Conservation (phyloP, 495 filamentous ascomycete species). For the Penicillium cataractarum region DNA sequence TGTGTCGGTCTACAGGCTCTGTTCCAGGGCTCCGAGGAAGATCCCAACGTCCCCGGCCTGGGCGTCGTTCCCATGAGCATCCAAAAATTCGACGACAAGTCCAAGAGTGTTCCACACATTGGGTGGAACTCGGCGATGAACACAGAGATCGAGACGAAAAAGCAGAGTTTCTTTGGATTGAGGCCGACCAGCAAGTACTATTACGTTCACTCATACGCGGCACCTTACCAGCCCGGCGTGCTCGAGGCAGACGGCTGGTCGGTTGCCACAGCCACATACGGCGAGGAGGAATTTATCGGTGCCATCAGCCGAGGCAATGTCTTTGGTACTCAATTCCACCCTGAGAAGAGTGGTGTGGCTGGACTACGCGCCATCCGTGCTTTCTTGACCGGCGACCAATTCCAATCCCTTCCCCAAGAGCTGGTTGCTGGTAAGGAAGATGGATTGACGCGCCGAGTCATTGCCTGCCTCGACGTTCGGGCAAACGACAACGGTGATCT, state of each 20-base stretch:
- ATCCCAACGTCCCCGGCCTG: constrained; percentile 68
- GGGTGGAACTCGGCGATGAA: constrained; percentile 91
- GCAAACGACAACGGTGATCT: constrained; percentile 95
- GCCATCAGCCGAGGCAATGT: constrained; percentile 83
- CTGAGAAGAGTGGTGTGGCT: constrained; percentile 92
- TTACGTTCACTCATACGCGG: constrained; percentile 95
- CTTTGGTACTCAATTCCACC: constrained; percentile 94
- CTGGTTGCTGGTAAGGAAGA: constrained; percentile 40
- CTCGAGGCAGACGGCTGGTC: constrained; percentile 82
- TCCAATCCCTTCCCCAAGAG: constrained; percentile 44
- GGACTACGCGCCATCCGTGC: constrained; percentile 82
- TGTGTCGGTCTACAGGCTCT: constrained; percentile 93
- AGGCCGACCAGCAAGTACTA: constrained; percentile 89
- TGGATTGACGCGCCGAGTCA: constrained; percentile 85
- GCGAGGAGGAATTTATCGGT: constrained; percentile 87
- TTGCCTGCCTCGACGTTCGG: constrained; percentile 94
- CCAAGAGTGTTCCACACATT: constrained; percentile 95
- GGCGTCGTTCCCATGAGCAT: constrained; percentile 72
- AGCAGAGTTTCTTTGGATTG: constrained; percentile 71
- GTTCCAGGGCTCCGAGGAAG: constrained; percentile 83
- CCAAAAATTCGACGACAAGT: constrained; percentile 70
- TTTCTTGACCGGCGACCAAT: constrained; percentile 71
- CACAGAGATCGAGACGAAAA: constrained; percentile 47
- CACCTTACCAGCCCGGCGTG: constrained; percentile 69
- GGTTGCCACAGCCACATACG: constrained; percentile 85